Percentiles rank a stretch among this genome's conserved stretches.
Evolutionary conservation across 306 rosid species (phyloP).

Genomic region (Luffa aegyptiaca): DNA sequence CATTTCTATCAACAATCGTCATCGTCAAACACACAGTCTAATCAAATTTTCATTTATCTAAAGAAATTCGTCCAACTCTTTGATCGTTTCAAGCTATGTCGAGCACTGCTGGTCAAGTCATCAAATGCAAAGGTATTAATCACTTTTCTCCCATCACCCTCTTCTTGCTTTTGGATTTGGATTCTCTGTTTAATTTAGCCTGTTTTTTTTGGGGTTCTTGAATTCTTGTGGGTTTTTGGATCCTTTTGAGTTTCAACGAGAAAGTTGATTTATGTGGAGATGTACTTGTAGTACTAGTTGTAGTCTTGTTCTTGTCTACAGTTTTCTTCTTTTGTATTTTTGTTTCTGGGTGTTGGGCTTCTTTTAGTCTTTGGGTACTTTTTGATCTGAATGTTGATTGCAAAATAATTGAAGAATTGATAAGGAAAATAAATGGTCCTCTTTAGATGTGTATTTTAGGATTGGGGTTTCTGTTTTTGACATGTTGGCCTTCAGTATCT

Average conservation of each 20-base stretch:
- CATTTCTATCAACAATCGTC: no score
- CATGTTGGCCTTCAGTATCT: neutral
- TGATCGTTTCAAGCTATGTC: constrained; percentile 21
- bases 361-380: neutral
- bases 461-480: neutral
- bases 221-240: neutral
- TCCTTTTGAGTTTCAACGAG: neutral
- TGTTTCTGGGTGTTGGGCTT: neutral
- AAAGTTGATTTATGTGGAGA: neutral
- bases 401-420: no score
- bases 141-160: neutral
- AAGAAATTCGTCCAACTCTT: neutral
- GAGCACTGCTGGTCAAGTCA: constrained; percentile 37
- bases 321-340: neutral
- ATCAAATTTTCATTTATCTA: neutral
- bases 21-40: neutral
- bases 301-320: no score
- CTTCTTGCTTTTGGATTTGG: no score
- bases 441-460: neutral
- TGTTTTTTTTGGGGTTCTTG: no score
- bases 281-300: no score
- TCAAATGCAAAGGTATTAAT: constrained; percentile 55
- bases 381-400: neutral
- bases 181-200: no score
- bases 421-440: neutral